Evolutionary conservation across 495 filamentous ascomycete genomes (phyloP), one percentile per base, ranked within the genome.

Genomic region (Apodospora peruviana): DNA sequence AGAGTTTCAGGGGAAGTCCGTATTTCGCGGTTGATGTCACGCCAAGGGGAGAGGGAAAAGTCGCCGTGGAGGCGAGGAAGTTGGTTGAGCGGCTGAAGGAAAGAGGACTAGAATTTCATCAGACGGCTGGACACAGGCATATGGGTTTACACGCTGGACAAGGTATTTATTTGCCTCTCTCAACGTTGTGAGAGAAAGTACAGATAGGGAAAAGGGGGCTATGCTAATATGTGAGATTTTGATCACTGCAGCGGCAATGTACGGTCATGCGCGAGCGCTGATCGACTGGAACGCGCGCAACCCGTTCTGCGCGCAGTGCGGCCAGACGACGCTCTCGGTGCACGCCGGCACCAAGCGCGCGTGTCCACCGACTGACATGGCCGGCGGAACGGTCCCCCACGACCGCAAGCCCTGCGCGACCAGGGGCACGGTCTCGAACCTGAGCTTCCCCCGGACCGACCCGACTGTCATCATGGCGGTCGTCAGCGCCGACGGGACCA

Each of bases 391-490:
- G 18, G 69, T 72, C 22, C 58, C 60, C 37, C n/a, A n/a, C n/a
- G 51, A 81, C 41, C 80, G 88, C 18, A 76, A 78, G 1, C 76
- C 82, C 12, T 97, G 93, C 64, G 80, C 79, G 10, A 95, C 91
- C 2, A 73, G 87, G 21, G 82, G 76, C 12, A 85, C 84, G 17
- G 67, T 88, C 49, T 87, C 86, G 22, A 96, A 96, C 70, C 73
- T 95, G 41, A 80, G 75, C 47, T 98, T 98, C 75, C 93, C 93
- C 9, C 87, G 94, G 36, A 96, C 91, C 9, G 91, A 97, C 62
- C 91, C 91, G 2, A 96, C 90, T 4, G 85, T 97, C 50, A 97
- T 98, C 65, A 90, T 95, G 75, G 94, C 91, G 2, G 82, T 96
- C 12, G 73, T 96, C 34, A 89, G 83, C 36, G 67, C 78, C 35